Conservation (phyloP, 805 yeast genomes). For the Candida bentonensis region DNA sequence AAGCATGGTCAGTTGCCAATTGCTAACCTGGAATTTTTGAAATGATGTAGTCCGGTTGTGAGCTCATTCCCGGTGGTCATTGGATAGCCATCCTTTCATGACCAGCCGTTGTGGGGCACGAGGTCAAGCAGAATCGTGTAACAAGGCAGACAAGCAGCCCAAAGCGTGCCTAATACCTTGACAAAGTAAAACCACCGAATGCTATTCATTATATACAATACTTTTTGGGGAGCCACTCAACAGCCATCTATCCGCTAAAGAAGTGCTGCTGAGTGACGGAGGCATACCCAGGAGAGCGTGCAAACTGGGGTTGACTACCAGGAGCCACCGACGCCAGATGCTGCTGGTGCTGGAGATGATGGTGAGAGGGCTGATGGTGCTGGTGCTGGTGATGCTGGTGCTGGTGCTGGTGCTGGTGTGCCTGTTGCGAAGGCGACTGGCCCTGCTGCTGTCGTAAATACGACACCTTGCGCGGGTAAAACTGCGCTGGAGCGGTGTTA, state of each 20-base stretch:
- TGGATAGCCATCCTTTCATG: too few species aligned
- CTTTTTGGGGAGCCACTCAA: background rate
- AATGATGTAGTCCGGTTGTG: too few species aligned
- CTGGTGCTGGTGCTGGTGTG: slow-evolving; percentile 1
- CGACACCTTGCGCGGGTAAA: background rate
- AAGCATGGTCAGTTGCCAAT: too few species aligned
- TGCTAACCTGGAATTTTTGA: too few species aligned
- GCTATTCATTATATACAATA: background rate
- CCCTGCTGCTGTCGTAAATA: slow-evolving; percentile 2
- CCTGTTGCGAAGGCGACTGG: background rate
- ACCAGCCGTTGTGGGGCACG: too few species aligned
- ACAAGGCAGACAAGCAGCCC: too few species aligned
- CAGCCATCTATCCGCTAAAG: background rate
- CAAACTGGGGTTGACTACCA: too few species aligned
- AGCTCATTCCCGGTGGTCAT: too few species aligned
- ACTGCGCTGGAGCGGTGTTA: background rate
- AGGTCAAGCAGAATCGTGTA: too few species aligned
- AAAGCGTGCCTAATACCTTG: too few species aligned
- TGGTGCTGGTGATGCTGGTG: background rate
- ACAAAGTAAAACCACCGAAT: background rate
- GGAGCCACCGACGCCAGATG: too few species aligned
- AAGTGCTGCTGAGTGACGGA: background rate
- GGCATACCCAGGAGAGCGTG: background rate
- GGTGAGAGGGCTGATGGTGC: background rate
- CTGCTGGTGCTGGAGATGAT: background rate